These are phyloP conservation scores for Metschnikowia cubensis DNA, from an alignment of 805 yeast genomes.

Conservation along the genomic window DNA sequence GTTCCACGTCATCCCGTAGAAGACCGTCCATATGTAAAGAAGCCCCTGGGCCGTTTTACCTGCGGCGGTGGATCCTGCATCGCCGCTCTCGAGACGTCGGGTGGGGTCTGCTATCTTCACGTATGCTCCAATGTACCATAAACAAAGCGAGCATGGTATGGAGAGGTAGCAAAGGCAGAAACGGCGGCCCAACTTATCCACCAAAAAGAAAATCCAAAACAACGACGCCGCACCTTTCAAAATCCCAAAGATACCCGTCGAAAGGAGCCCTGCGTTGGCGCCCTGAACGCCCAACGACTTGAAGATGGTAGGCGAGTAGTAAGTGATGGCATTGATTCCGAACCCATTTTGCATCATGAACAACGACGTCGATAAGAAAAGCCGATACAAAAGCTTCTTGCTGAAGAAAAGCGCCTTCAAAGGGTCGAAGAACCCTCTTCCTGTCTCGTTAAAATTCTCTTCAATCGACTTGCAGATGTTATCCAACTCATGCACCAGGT, in stretches of 20 bases:
- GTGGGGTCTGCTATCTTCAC: conserved; percentile 35
- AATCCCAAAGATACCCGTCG: conserved; percentile 53
- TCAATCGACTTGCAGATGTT: conserved; percentile 23
- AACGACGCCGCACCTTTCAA: conserved; percentile 44
- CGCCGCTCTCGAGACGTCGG: conserved; percentile 20
- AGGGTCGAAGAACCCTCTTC: conserved; percentile 40
- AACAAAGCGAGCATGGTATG: conserved; percentile 38
- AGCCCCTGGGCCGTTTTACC: conserved; percentile 44
- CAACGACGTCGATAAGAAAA: conserved; percentile 34
- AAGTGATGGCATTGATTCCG: conserved; percentile 49
- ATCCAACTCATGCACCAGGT: conserved; percentile 38
- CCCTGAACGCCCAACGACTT: conserved; percentile 47
- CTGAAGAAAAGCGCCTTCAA: conserved; percentile 30
- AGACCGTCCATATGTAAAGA: conserved; percentile 45
- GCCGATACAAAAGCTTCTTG: conserved; percentile 29
- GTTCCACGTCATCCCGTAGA: conserved; percentile 42
- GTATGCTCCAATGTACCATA: conserved; percentile 49
- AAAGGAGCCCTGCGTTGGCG: conserved; percentile 41
- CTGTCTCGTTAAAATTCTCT: conserved; percentile 27
- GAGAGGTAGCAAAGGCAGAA: conserved; percentile 37
- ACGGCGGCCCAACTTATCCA: conserved; percentile 46
- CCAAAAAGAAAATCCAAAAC: conserved; percentile 43
- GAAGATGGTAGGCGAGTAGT: conserved; percentile 52
- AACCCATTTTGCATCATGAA: conserved; percentile 44
- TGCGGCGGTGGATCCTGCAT: conserved; percentile 28